Percentiles rank a stretch among this genome's conserved stretches.
Evolutionary conservation across 768 basidiomycete species (phyloP).

Genomic region (Auricularia sp.): DNA sequence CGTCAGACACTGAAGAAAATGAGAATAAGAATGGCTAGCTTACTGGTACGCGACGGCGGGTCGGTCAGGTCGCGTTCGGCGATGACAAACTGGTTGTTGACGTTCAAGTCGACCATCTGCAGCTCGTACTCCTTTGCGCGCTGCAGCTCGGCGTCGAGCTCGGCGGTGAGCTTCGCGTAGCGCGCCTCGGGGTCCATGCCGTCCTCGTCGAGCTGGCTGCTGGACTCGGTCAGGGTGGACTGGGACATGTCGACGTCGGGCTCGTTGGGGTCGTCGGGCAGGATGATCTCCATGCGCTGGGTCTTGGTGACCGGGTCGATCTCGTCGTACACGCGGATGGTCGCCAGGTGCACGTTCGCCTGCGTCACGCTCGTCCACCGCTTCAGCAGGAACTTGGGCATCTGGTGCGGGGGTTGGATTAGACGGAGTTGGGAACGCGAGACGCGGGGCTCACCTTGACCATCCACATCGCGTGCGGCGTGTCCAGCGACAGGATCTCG

Average conservation of each 20-base stretch:
- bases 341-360: slow-evolving; percentile 74
- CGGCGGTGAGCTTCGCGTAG: neutral
- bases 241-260: neutral
- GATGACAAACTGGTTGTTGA: slow-evolving; percentile 79
- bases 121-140: slow-evolving; percentile 65
- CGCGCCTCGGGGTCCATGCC: neutral
- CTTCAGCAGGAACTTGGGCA: slow-evolving; percentile 80
- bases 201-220: neutral
- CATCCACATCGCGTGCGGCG: slow-evolving; percentile 73
- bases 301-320: slow-evolving; percentile 33
- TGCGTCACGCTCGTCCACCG: slow-evolving; percentile 69
- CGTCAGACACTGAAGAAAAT: neutral
- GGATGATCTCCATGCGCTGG: slow-evolving; percentile 53
- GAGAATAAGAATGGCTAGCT: neutral
- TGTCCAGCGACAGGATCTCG: slow-evolving; percentile 69
- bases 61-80: slow-evolving; percentile 56
- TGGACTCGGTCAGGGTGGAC: neutral
- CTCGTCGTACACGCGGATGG: slow-evolving; percentile 65
- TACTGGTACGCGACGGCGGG: slow-evolving; percentile 13
- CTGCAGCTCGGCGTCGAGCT: neutral
- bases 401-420: slow-evolving; percentile 30
- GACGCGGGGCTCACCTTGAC: slow-evolving; percentile 49
- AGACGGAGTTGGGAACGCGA: too few relatives aligned
- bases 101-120: slow-evolving; percentile 75
- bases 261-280: slow-evolving; percentile 41